phyloP scores from a whole-genome alignment of 805 yeast species.

The Yarrowia alimentaria region DNA sequence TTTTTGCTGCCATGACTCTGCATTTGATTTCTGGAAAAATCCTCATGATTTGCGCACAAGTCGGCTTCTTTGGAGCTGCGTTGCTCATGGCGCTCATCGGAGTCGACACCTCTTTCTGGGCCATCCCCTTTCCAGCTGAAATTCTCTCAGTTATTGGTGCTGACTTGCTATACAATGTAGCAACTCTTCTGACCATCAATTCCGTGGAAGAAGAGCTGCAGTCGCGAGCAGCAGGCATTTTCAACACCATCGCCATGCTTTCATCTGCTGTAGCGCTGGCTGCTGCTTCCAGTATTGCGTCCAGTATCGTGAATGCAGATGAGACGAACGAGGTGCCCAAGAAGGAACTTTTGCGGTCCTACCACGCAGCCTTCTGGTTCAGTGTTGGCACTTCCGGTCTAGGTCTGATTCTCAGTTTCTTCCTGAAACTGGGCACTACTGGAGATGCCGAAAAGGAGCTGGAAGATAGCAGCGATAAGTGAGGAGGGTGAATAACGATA shows the following conservation, averaged over 20 bases:
- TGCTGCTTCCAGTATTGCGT: slow-evolving; percentile 43
- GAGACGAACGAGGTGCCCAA: slow-evolving; percentile 26
- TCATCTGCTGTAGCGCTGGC: slow-evolving; percentile 47
- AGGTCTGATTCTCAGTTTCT: slow-evolving; percentile 39
- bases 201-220: slow-evolving; percentile 45
- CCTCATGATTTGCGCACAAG: slow-evolving; percentile 41
- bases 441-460: slow-evolving; percentile 1
- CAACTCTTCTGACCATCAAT: slow-evolving; percentile 45
- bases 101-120: slow-evolving; percentile 43
- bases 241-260: slow-evolving; percentile 47
- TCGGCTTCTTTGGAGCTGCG: slow-evolving; percentile 42
- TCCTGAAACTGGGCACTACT: slow-evolving; percentile 41
- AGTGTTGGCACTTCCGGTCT: slow-evolving; percentile 42
- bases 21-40: slow-evolving; percentile 47
- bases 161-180: slow-evolving; percentile 49
- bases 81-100: slow-evolving; percentile 47
- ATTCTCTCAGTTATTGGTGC: slow-evolving; percentile 48
- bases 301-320: slow-evolving; percentile 28
- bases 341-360: slow-evolving; percentile 30
- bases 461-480: background rate
- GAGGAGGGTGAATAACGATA: no score
- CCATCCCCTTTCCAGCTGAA: slow-evolving; percentile 49
- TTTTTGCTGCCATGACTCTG: slow-evolving; percentile 49
- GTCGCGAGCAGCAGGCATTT: slow-evolving; percentile 50
- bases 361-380: slow-evolving; percentile 41